A percentile compares a stretch with the other conserved stretches of the same genome.
Evolutionary conservation across 2,329 filamentous ascomycete species (phyloP).

Genomic region (Fusarium scirpi): DNA sequence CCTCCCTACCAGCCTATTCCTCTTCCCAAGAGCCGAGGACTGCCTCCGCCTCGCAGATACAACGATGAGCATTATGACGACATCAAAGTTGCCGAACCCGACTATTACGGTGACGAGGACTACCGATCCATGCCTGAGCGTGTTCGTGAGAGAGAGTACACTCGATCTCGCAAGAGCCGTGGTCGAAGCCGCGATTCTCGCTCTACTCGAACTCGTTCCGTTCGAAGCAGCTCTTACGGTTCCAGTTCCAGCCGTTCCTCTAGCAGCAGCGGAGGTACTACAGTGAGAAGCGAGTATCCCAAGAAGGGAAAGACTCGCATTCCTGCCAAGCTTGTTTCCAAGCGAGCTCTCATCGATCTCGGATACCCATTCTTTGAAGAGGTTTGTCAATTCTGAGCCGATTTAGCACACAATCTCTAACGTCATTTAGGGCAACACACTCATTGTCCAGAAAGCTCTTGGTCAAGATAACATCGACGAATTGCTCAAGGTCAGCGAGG

Average conservation of each 20-base stretch:
- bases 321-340: conserved; percentile 82
- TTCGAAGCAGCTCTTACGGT: conserved; percentile 57
- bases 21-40: conserved; percentile 71
- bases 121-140: conserved; percentile 71
- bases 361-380: conserved; percentile 90
- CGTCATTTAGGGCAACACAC: conserved; percentile 73
- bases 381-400: conserved; percentile 60
- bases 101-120: conserved; percentile 78
- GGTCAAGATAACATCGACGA: conserved; percentile 93
- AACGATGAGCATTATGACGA: conserved; percentile 71
- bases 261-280: conserved; percentile 63
- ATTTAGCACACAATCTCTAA: conserved; percentile 14
- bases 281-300: conserved; percentile 73
- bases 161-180: conserved; percentile 59
- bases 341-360: conserved; percentile 83
- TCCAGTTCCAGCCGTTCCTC: conserved; percentile 60
- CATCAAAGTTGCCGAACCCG: conserved; percentile 74
- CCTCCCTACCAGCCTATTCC: conserved; percentile 72
- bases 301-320: conserved; percentile 92
- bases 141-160: conserved; percentile 71
- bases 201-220: conserved; percentile 54
- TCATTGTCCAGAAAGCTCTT: conserved; percentile 85
- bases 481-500: conserved; percentile 83
- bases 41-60: conserved; percentile 70
- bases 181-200: conserved; percentile 56